Evolutionary conservation across 2,329 filamentous ascomycete species (phyloP), one percentile per base, ranked within the genome.

Genomic region (Fusarium mexicanum): DNA sequence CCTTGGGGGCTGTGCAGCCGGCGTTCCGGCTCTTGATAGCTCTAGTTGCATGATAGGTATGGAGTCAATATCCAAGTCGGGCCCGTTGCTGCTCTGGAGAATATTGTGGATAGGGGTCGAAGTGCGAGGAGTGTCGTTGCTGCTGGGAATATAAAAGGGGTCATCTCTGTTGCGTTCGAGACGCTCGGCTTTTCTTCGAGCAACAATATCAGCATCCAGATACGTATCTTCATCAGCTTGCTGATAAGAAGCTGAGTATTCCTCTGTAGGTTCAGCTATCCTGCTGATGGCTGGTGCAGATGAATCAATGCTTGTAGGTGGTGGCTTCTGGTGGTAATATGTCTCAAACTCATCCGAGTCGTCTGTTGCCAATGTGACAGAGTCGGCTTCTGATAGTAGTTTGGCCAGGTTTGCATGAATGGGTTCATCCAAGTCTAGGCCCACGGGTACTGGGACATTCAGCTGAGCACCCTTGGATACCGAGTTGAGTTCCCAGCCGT

Each of bases 11-110:
- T 82, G 73, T 67, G 79, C 67, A 20, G 79, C 71, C 55, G 68
- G 76, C 58, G 80, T 76, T 14, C 74, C 75, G 14, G 87, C 81
- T 68, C 88, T 88, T 38, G 92, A 91, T 13, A 98, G 88, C 71
- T 97, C 92, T 53, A 99, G 87, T 80, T 97, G 91, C 91, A 99
- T 96, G 78, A 99, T 96, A 5, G 96, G 96, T 77, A 99, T 99
- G 5, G 94, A 90, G 82, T 99, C 96, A 48, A 99, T 92, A 80
- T 99, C 96, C 14, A 98, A 85, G 50, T 93, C 92, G 6, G 92
- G 91, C 5, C 91, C 92, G 79, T 96, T 95, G 65, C 90, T 91
- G 66, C 87, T 91, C 67, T 90, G 88, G 7, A 93, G 85, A 65
- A 96, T 94, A 73, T 90, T 93, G 78, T 96, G 93, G 57, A 96